Evolutionary conservation across 768 basidiomycete species (phyloP).

Genomic region (Rhizopogon vesiculosus): DNA sequence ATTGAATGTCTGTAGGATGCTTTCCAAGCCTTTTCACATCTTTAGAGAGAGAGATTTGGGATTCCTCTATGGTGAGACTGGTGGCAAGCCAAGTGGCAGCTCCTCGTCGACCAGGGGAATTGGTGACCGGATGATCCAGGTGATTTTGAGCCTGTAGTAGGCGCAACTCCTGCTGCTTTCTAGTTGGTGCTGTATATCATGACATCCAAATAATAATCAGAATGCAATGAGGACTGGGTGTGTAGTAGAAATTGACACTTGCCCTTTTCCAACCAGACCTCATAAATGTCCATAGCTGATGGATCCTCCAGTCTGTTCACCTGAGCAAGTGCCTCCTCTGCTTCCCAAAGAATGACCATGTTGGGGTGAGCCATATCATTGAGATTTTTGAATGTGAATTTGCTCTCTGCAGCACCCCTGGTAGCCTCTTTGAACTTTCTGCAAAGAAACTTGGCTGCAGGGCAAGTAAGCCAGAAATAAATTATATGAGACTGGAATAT

Average conservation of each 20-base stretch:
- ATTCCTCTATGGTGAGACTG: background rate
- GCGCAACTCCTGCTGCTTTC: too few relatives aligned
- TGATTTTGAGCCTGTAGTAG: too few relatives aligned
- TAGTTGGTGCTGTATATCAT: too few relatives aligned
- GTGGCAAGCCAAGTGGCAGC: background rate
- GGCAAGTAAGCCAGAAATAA: background rate
- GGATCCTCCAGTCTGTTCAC: background rate
- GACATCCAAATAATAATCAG: too few relatives aligned
- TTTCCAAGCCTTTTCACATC: background rate
- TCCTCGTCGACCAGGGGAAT: background rate
- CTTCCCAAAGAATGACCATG: background rate
- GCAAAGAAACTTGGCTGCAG: background rate
- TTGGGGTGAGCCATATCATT: background rate
- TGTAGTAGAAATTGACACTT: background rate
- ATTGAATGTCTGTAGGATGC: background rate
- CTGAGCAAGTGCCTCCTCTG: background rate
- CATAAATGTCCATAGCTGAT: constrained; percentile 3
- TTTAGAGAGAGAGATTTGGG: background rate
- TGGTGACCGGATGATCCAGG: too few relatives aligned
- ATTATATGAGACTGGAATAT: background rate
- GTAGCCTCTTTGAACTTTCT: background rate
- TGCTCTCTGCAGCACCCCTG: background rate
- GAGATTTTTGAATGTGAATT: background rate
- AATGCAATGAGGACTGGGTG: too few relatives aligned
- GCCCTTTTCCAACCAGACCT: constrained; percentile 3